phyloP scores from a whole-genome alignment of 78 protist genomes.

The Emiliania huxleyi region DNA sequence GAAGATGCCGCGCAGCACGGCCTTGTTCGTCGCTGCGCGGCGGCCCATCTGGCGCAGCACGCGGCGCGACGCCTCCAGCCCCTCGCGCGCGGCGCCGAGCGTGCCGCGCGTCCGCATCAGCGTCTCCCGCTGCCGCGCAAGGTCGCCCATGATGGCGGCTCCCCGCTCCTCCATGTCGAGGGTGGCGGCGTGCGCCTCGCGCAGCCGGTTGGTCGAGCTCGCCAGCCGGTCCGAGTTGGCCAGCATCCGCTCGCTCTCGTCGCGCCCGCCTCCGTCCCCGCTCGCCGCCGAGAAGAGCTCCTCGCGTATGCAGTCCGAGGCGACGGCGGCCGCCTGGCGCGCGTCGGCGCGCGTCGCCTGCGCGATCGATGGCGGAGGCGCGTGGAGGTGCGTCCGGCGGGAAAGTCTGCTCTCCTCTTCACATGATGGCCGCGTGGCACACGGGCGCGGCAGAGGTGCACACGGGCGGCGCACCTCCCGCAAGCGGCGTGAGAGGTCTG shows the following conservation, averaged over 20 bases:
- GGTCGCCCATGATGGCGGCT: not conserved
- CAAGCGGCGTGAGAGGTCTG: not conserved
- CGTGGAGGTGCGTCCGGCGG: too few species aligned
- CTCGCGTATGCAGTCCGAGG: not conserved
- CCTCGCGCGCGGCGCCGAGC: not conserved
- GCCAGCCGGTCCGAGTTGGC: not conserved
- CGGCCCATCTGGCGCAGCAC: not conserved
- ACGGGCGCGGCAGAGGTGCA: too few species aligned
- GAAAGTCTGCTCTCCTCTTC: too few species aligned
- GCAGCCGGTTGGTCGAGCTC: not conserved
- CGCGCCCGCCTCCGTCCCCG: not conserved
- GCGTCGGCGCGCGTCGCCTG: too few species aligned
- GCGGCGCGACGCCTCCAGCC: not conserved
- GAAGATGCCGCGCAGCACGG: not conserved
- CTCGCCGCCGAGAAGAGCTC: not conserved
- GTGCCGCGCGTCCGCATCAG: not conserved
- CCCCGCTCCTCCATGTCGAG: not conserved
- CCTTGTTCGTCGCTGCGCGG: not conserved
- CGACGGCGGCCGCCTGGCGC: not conserved
- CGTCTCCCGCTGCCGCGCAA: not conserved
- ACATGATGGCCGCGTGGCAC: too few species aligned
- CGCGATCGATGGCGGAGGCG: too few species aligned
- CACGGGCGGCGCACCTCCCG: not conserved
- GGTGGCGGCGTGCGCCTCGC: not conserved
- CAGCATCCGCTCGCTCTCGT: not conserved